These are phyloP conservation scores for Marsdenia floribunda DNA, from an alignment of 257 asterid species.

Conservation along the genomic window DNA sequence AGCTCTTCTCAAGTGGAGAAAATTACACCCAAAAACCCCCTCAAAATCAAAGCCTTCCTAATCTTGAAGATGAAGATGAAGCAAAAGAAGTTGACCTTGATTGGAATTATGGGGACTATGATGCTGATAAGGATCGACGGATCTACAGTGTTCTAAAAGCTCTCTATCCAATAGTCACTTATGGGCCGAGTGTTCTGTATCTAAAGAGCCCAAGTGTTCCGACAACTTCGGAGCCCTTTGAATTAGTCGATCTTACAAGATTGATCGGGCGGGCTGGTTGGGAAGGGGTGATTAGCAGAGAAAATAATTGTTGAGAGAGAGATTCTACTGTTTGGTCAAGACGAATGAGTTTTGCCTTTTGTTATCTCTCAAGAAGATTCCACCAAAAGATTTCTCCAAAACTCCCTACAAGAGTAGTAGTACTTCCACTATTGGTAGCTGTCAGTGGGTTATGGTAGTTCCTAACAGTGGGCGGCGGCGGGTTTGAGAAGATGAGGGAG, in stretches of 20 bases:
- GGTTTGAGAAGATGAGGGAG: no score
- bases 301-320: not conserved
- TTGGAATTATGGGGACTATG: slow-evolving; percentile 18
- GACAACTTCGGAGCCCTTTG: not conserved
- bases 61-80: slow-evolving; percentile 6
- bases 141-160: no score
- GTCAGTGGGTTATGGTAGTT: no score
- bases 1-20: slow-evolving; percentile 76
- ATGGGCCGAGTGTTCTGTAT: no score
- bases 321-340: not conserved
- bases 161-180: no score
- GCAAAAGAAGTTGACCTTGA: slow-evolving; percentile 15
- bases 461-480: no score
- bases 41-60: not conserved
- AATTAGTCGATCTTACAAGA: not conserved
- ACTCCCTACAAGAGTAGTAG: slow-evolving; percentile 46
- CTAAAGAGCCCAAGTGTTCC: no score
- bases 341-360: slow-evolving; percentile 63
- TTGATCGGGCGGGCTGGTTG: slow-evolving; percentile 9
- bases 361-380: slow-evolving; percentile 58
- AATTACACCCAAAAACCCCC: slow-evolving; percentile 21
- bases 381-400: slow-evolving; percentile 32
- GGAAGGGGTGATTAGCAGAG: slow-evolving; percentile 12
- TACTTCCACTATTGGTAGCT: no score
- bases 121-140: slow-evolving; percentile 21